Evolutionary conservation across 208 protist species (phyloP).

Genomic region (Acanthamoeba culbertsoni): DNA sequence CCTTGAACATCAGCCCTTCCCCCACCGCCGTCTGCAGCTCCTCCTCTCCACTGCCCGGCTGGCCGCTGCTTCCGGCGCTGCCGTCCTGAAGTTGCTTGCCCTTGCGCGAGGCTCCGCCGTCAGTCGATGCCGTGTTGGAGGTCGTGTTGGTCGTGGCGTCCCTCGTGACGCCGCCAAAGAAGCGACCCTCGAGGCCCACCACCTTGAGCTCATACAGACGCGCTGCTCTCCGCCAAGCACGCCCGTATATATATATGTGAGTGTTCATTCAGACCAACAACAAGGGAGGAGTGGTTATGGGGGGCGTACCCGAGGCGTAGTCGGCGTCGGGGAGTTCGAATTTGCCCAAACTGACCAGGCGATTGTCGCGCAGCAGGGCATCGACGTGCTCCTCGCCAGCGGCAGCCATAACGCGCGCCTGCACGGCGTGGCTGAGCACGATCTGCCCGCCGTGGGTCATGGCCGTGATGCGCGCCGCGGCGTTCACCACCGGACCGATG

Average conservation of each 20-base stretch:
- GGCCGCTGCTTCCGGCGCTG: background rate
- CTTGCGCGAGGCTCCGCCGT: background rate
- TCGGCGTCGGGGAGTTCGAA: slow-evolving; percentile 21
- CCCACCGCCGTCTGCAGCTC: slow-evolving; percentile 4
- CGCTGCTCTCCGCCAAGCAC: background rate
- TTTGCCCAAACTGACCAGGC: background rate
- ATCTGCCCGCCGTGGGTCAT: slow-evolving; percentile 54
- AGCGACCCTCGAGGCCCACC: background rate
- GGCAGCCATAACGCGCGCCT: background rate
- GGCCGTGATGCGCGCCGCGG: slow-evolving; percentile 25
- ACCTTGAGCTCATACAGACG: slow-evolving; percentile 16
- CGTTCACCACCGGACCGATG: slow-evolving; percentile 49
- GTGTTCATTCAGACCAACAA: background rate
- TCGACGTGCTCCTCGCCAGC: no score
- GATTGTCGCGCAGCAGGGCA: background rate
- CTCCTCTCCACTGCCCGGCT: background rate
- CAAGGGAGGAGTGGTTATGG: background rate
- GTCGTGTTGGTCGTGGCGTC: background rate
- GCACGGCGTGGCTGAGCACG: background rate
- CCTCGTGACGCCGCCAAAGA: slow-evolving; percentile 14
- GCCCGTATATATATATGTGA: no score
- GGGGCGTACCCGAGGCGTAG: background rate
- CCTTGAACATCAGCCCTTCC: slow-evolving; percentile 23
- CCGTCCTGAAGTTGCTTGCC: background rate
- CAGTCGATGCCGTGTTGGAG: background rate